These are phyloP conservation scores for Xylaria arbuscula DNA, from an alignment of 2,329 filamentous ascomycete species.

Conservation along the genomic window DNA sequence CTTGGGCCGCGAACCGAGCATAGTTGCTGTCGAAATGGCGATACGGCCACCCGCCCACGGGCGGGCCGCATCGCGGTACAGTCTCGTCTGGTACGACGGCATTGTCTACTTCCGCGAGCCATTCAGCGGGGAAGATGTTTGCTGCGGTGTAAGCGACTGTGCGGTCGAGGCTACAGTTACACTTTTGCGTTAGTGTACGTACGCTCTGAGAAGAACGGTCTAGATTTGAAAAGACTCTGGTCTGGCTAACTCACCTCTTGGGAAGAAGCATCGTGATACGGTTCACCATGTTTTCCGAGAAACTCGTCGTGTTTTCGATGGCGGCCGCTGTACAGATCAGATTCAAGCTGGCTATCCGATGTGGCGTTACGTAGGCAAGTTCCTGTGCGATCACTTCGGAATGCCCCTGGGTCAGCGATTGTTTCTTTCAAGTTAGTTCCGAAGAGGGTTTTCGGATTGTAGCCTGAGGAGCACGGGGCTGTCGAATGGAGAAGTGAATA, in stretches of 20 bases:
- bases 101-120: conserved; percentile 71
- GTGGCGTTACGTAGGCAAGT: conserved; percentile 66
- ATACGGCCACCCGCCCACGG: conserved; percentile 44
- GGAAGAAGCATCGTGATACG: conserved; percentile 71
- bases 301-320: conserved; percentile 71
- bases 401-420: conserved; percentile 4
- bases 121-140: conserved; percentile 73
- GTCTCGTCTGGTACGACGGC: conserved; percentile 60
- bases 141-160: conserved; percentile 72
- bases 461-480: not conserved
- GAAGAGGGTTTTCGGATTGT: conserved; percentile 53
- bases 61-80: conserved; percentile 51
- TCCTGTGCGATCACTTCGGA: conserved; percentile 82
- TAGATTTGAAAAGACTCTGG: not conserved
- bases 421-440: not conserved
- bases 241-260: conserved; percentile 59
- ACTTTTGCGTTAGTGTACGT: conserved; percentile 5
- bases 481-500: not conserved
- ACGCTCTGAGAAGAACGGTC: not conserved
- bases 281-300: conserved; percentile 71
- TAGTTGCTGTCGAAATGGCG: conserved; percentile 77
- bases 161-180: conserved; percentile 64
- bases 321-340: conserved; percentile 71
- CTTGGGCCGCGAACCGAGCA: conserved; percentile 83
- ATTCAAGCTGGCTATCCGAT: conserved; percentile 65